Percentiles rank a stretch among this genome's conserved stretches.
These are phyloP conservation scores for Candida sojae DNA, from an alignment of 1,139 yeast genomes.

Conservation along the genomic window DNA sequence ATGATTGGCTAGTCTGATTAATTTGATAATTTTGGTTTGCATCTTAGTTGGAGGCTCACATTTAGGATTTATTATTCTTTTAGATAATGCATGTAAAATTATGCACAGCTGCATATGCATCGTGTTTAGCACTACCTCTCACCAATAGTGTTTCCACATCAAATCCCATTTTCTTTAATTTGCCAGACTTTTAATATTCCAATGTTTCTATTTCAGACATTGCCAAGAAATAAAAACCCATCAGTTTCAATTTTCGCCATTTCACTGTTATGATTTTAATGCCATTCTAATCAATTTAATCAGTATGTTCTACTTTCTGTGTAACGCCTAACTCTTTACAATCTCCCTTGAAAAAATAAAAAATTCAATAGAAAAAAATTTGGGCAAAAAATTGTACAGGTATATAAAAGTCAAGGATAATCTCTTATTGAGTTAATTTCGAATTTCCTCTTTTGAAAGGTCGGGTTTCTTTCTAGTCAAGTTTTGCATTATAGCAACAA, in stretches of 20 bases:
- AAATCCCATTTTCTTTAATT: background rate
- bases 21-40: background rate
- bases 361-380: background rate
- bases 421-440: constrained; percentile 3
- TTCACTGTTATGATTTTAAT: background rate
- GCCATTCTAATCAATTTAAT: constrained; percentile 1
- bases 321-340: background rate
- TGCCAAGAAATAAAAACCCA: constrained; percentile 1
- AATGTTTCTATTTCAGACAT: background rate
- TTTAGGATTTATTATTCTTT: too few relatives aligned
- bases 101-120: background rate
- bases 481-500: background rate
- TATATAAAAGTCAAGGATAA: background rate
- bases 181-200: background rate
- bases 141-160: background rate
- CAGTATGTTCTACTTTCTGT: background rate
- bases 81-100: background rate
- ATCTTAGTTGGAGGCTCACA: too few relatives aligned
- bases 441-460: constrained; percentile 1
- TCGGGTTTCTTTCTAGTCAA: constrained; percentile 8
- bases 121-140: background rate
- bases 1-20: background rate
- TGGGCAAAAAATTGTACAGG: background rate
- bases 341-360: background rate
- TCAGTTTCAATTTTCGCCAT: too few relatives aligned